Evolutionary conservation across 257 asterid species (phyloP).

Genomic region (Orobanche coerulescens): DNA sequence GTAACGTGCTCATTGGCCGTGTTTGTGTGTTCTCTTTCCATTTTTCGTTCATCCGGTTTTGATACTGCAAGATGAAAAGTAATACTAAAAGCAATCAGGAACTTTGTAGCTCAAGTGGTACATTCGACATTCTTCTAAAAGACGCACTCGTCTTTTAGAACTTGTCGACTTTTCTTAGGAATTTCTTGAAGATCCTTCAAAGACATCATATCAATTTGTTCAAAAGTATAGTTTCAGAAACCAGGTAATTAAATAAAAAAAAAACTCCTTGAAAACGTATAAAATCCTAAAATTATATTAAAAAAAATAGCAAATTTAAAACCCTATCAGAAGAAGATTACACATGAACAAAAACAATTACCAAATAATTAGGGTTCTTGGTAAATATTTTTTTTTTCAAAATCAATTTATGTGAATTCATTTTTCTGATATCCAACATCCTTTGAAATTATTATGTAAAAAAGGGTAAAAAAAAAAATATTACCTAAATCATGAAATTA

Average conservation of each 20-base stretch:
- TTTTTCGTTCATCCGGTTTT: slow-evolving; percentile 14
- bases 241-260: neutral
- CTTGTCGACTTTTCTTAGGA: too few relatives aligned
- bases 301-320: neutral
- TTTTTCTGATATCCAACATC: neutral
- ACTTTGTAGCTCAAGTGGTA: too few relatives aligned
- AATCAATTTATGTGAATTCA: neutral
- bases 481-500: slow-evolving; percentile 23
- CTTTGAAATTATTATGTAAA: neutral
- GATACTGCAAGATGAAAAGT: neutral
- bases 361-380: neutral
- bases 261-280: too few relatives aligned
- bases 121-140: too few relatives aligned
- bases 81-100: too few relatives aligned
- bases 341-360: neutral
- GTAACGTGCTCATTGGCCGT: slow-evolving; percentile 17
- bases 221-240: neutral
- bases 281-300: neutral
- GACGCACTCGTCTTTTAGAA: too few relatives aligned
- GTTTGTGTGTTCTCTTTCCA: slow-evolving; percentile 35
- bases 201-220: neutral
- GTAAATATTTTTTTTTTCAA: too few relatives aligned
- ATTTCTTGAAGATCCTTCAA: neutral
- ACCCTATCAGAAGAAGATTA: neutral
- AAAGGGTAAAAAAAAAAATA: neutral